Evolutionary conservation across 306 rosid species (phyloP).

Genomic region (Aeschynomene evenia): DNA sequence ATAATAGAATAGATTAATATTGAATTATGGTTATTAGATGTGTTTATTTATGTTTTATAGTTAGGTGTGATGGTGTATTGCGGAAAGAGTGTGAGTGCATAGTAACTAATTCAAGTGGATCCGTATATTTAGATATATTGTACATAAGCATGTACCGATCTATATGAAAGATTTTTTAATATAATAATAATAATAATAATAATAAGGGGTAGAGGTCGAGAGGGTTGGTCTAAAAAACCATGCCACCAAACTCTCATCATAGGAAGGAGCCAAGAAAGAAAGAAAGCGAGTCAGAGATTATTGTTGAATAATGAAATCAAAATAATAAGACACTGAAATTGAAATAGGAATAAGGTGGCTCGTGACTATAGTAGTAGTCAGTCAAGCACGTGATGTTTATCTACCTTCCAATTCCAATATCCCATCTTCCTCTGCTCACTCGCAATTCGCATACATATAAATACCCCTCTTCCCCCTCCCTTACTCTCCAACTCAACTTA

Average conservation of each 20-base stretch:
- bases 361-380: not conserved
- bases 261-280: no score
- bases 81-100: no score
- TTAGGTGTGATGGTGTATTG: no score
- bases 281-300: no score
- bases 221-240: not conserved
- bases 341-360: not conserved
- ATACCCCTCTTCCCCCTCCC: not conserved
- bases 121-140: no score
- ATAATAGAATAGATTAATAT: no score
- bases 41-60: no score
- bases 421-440: not conserved
- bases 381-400: slow-evolving; percentile 44
- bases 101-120: no score
- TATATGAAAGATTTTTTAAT: no score
- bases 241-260: not conserved
- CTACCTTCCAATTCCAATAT: slow-evolving; percentile 13
- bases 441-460: not conserved
- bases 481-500: not conserved
- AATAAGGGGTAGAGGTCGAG: not conserved
- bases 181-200: not conserved
- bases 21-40: no score
- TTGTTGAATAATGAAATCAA: not conserved
- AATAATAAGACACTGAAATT: not conserved
- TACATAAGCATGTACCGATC: no score